A percentile compares a stretch with the other conserved stretches of the same genome.
These are phyloP conservation scores for Sporormia fimetaria DNA, from an alignment of 495 filamentous ascomycete species.

Conservation along the genomic window DNA sequence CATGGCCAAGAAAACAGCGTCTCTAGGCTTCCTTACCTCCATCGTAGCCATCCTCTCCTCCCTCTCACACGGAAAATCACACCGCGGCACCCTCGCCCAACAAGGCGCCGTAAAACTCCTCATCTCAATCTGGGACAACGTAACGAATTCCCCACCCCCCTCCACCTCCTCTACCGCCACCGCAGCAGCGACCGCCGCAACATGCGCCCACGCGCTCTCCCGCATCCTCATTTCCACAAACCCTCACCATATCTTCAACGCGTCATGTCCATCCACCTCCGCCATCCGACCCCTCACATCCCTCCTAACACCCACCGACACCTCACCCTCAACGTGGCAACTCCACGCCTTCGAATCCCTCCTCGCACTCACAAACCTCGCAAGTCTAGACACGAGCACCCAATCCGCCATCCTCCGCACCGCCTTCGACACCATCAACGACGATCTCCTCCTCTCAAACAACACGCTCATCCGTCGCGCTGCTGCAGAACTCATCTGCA, in stretches of 20 bases:
- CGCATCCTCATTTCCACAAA: constrained; percentile 84
- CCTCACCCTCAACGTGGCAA: constrained; percentile 50
- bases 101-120: constrained; percentile 84
- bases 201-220: constrained; percentile 76
- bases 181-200: constrained; percentile 34
- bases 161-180: constrained; percentile 1
- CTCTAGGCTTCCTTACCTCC: constrained; percentile 50
- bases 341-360: constrained; percentile 81
- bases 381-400: constrained; percentile 59
- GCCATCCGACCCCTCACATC: constrained; percentile 68
- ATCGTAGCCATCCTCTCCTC: constrained; percentile 66
- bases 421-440: constrained; percentile 54
- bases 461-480: constrained; percentile 72
- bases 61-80: constrained; percentile 55
- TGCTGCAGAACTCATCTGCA: constrained; percentile 81
- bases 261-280: constrained; percentile 57
- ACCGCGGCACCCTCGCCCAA: constrained; percentile 71
- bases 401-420: constrained; percentile 58
- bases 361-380: constrained; percentile 86
- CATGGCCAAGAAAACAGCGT: constrained; percentile 51
- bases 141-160: constrained; percentile 35
- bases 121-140: constrained; percentile 50
- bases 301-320: constrained; percentile 54
- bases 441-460: constrained; percentile 68
- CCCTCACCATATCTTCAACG: constrained; percentile 72